Evolutionary conservation across 2,329 filamentous ascomycete species (phyloP).

Genomic region (Ophiostoma ips): DNA sequence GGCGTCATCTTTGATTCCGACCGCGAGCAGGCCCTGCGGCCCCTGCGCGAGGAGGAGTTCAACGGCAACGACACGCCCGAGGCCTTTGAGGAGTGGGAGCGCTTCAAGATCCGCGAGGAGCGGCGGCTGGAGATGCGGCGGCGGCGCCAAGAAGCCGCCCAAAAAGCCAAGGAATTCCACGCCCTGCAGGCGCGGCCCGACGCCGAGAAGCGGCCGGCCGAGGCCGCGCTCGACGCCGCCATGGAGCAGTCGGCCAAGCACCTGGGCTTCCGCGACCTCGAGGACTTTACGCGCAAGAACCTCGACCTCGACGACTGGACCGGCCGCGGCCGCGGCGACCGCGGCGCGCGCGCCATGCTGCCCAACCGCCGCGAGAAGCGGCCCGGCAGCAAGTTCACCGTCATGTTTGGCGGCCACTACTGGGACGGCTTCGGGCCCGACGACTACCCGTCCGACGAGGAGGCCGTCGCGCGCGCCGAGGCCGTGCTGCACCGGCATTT

Average conservation of each 20-base stretch:
- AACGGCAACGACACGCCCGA: background rate
- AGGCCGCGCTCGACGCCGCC: background rate
- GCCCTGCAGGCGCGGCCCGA: no score
- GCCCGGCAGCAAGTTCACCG: constrained; percentile 69
- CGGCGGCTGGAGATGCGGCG: background rate
- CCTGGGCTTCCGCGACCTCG: background rate
- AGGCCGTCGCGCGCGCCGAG: constrained; percentile 57
- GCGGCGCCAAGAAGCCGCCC: background rate
- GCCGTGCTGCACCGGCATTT: constrained; percentile 60
- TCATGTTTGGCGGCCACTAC: constrained; percentile 91
- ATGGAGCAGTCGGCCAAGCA: background rate
- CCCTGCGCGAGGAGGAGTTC: constrained; percentile 2
- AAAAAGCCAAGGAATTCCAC: background rate
- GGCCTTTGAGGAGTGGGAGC: constrained; percentile 1
- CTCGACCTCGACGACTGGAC: background rate
- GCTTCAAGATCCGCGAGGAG: constrained; percentile 1
- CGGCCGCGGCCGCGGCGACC: constrained; percentile 11
- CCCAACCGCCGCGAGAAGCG: constrained; percentile 12
- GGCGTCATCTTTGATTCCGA: constrained; percentile 88
- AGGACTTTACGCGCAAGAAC: background rate
- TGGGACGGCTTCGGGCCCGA: constrained; percentile 44
- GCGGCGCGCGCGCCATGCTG: background rate
- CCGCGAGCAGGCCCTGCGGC: constrained; percentile 23
- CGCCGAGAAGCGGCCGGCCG: background rate
- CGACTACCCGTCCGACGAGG: constrained; percentile 47